Evolutionary conservation across 371 early-diverging fungal genomes (phyloP), one percentile per base, ranked within the genome.

Genomic region (Circinella umbellata): DNA sequence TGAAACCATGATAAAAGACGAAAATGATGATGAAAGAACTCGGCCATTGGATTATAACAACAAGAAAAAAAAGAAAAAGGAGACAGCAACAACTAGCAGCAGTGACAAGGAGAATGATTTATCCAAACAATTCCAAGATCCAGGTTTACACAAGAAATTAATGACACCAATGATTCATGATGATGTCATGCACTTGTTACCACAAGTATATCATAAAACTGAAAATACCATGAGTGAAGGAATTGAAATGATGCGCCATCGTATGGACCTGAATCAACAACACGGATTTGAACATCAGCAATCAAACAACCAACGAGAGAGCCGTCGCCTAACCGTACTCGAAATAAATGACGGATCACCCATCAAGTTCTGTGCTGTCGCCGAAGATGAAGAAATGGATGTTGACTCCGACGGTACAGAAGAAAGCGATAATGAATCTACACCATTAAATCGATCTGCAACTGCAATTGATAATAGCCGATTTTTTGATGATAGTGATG

Each of bases 111-210:
- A 18, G n/a, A 46, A 61, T 48, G 61, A 73, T 78, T 61, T 77
- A 75, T n/a, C 74, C 61, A 65, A 78, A 74, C 55, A 70, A 34
- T 87, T 82, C 76, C 70, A 79, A 34, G 86, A 87, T 59, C 85
- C 85, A 15, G 76, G 80, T 4, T 69, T 84, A 20, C 67, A 72
- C 60, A 73, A 81, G 47, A 73, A 79, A 14, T 70, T 86, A 39
- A 70, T 83, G 20, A 85, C 84, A 38, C 89, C 89, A 17, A 77
- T 84, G 75, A 75, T 88, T n/a, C 82, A 86, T 68, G 81, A 84
- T 48, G 77, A 81, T 54, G 76, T 87, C 37, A 80, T 80, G 38
- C 82, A 83, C 46, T 61, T 88, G 62, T 71, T 88, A 55, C 82
- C 85, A 35, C 66, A 74, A 35, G 81, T 88, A 4, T 88, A 88